Conservation (phyloP, 805 yeast genomes). For the Schwanniomyces occidentalis region DNA sequence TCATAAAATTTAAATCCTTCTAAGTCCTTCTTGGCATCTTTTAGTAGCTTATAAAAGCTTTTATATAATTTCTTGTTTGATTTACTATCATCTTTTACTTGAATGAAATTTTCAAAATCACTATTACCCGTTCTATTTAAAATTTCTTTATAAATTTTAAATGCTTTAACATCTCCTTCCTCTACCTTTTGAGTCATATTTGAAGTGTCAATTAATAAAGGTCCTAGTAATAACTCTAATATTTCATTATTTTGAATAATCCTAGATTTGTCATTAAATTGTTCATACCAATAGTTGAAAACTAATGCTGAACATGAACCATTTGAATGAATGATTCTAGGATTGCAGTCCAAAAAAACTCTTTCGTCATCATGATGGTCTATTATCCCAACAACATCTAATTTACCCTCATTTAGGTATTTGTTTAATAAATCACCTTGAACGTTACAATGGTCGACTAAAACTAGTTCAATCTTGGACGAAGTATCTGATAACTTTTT, state of each 20-base stretch:
- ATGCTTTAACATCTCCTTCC: slow-evolving; percentile 51
- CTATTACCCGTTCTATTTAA: slow-evolving; percentile 7
- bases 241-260: slow-evolving; percentile 29
- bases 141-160: slow-evolving; percentile 34
- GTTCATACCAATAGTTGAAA: slow-evolving; percentile 55
- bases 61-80: slow-evolving; percentile 4
- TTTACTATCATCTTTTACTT: neutral
- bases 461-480: slow-evolving; percentile 41
- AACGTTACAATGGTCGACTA: slow-evolving; percentile 83
- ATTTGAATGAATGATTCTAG: slow-evolving; percentile 57
- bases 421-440: slow-evolving; percentile 48
- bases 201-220: slow-evolving; percentile 75
- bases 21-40: slow-evolving; percentile 60
- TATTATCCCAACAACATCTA: slow-evolving; percentile 52
- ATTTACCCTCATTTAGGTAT: slow-evolving; percentile 20
- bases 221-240: slow-evolving; percentile 56
- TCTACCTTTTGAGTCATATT: slow-evolving; percentile 67
- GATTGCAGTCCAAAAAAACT: slow-evolving; percentile 48
- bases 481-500: slow-evolving; percentile 13
- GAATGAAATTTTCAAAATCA: neutral
- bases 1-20: slow-evolving; percentile 60
- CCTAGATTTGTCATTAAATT: slow-evolving; percentile 13
- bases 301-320: slow-evolving; percentile 86
- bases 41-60: slow-evolving; percentile 24
- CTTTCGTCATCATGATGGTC: slow-evolving; percentile 88